These are phyloP conservation scores for Rutstroemia sp. DNA, from an alignment of 2,329 filamentous ascomycete genomes.

Conservation along the genomic window DNA sequence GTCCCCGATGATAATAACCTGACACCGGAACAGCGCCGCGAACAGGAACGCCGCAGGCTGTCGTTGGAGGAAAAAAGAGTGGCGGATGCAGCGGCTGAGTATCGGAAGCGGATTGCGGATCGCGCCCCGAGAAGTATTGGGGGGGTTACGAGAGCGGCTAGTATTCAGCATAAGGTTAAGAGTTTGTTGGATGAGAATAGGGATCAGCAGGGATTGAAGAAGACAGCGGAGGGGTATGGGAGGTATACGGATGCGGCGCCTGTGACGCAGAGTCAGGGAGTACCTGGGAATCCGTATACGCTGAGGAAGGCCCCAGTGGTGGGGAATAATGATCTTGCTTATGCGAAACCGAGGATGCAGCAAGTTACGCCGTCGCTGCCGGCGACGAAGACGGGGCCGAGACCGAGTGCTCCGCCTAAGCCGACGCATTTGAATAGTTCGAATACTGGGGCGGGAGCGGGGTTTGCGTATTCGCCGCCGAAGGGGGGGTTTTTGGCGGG, in stretches of 20 bases:
- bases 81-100: conserved; percentile 80
- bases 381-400: conserved; percentile 17
- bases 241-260: conserved; percentile 72
- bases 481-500: conserved; percentile 31
- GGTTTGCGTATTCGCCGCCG: conserved; percentile 33
- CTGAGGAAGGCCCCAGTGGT: too few relatives aligned
- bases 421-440: conserved; percentile 53
- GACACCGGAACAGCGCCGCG: conserved; percentile 80
- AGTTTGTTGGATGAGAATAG: conserved; percentile 74
- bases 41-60: conserved; percentile 74
- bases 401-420: conserved; percentile 53
- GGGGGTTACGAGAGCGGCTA: conserved; percentile 61
- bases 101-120: conserved; percentile 65
- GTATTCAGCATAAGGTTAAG: conserved; percentile 88
- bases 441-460: conserved; percentile 30
- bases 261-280: too few relatives aligned
- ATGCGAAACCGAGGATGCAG: conserved; percentile 20
- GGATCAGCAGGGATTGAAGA: conserved; percentile 45
- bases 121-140: conserved; percentile 50
- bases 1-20: conserved; percentile 55
- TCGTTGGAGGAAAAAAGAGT: conserved; percentile 87
- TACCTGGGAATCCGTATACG: too few relatives aligned
- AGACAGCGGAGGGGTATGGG: conserved; percentile 85
- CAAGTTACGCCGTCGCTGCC: background rate
- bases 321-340: conserved; percentile 17